phyloP scores from a whole-genome alignment of 495 filamentous ascomycete species.

The Viridothelium virens region DNA sequence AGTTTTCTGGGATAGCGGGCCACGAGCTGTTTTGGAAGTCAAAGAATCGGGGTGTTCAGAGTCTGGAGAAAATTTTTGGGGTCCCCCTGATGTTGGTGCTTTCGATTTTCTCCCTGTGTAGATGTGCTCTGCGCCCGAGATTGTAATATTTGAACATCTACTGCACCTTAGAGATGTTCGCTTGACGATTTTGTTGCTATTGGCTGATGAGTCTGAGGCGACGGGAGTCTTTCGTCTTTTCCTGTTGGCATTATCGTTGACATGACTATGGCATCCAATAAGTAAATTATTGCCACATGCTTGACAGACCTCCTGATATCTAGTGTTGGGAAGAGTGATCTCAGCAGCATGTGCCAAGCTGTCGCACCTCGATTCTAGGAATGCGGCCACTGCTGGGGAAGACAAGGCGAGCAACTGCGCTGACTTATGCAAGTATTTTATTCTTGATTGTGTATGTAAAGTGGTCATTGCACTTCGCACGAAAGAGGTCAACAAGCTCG shows the following conservation, averaged over 20 bases:
- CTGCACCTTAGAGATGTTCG: conserved; percentile 12
- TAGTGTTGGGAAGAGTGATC: conserved; percentile 35
- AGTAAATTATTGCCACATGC: conserved; percentile 47
- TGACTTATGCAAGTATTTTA: conserved; percentile 43
- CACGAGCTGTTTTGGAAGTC: not conserved
- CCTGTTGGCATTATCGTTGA: not conserved
- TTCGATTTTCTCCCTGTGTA: not conserved
- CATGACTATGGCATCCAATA: conserved; percentile 37
- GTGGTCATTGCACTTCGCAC: not conserved
- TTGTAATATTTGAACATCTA: conserved; percentile 6
- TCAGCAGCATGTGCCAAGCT: conserved; percentile 40
- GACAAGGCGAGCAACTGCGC: conserved; percentile 36
- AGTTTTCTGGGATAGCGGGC: no score
- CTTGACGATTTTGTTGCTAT: not conserved
- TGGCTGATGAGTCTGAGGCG: not conserved
- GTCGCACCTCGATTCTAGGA: conserved; percentile 40
- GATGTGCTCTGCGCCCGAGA: not conserved
- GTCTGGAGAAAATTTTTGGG: not conserved
- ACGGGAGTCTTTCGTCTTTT: not conserved
- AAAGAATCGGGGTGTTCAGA: no score
- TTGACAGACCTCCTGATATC: conserved; percentile 41
- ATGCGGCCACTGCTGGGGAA: conserved; percentile 45
- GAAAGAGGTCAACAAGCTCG: not conserved
- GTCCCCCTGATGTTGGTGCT: conserved; percentile 3
- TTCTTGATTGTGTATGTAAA: conserved; percentile 27